Conservation (phyloP, 805 yeast genomes). For the Candida khao-thaluensis region DNA sequence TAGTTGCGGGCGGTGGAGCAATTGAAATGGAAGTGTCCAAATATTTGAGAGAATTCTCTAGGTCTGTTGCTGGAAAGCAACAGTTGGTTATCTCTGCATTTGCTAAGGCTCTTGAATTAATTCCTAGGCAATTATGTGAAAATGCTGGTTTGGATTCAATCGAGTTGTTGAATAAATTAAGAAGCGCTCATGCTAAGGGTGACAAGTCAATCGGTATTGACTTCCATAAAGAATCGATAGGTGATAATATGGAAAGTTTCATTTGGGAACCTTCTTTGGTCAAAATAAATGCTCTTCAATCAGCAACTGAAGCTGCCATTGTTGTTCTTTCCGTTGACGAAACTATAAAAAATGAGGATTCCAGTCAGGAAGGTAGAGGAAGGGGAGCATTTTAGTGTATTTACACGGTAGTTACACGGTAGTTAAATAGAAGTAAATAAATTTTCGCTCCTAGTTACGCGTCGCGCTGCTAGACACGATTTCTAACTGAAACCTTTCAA, state of each 20-base stretch:
- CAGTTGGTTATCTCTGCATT: slow-evolving; percentile 89
- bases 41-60: slow-evolving; percentile 81
- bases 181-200: slow-evolving; percentile 94
- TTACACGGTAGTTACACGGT: too few species aligned
- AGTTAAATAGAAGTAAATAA: background rate
- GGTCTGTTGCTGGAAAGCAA: slow-evolving; percentile 91
- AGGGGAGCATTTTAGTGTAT: slow-evolving; percentile 44
- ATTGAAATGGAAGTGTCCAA: slow-evolving; percentile 95
- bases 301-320: slow-evolving; percentile 97
- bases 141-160: slow-evolving; percentile 99
- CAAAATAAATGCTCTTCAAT: slow-evolving; percentile 86
- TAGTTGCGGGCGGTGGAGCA: slow-evolving; percentile 99
- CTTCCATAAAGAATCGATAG: slow-evolving; percentile 77
- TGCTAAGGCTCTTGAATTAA: slow-evolving; percentile 92
- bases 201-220: slow-evolving; percentile 92
- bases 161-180: slow-evolving; percentile 84
- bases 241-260: slow-evolving; percentile 78
- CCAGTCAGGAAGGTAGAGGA: slow-evolving; percentile 44
- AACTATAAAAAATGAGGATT: slow-evolving; percentile 73
- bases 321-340: slow-evolving; percentile 94
- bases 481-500: background rate
- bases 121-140: slow-evolving; percentile 96
- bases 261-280: slow-evolving; percentile 99
- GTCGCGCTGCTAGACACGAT: background rate
- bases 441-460: background rate